Evolutionary conservation across 805 yeast genomes (phyloP), one percentile per base, ranked within the genome.

Genomic region (Candida ovalis): DNA sequence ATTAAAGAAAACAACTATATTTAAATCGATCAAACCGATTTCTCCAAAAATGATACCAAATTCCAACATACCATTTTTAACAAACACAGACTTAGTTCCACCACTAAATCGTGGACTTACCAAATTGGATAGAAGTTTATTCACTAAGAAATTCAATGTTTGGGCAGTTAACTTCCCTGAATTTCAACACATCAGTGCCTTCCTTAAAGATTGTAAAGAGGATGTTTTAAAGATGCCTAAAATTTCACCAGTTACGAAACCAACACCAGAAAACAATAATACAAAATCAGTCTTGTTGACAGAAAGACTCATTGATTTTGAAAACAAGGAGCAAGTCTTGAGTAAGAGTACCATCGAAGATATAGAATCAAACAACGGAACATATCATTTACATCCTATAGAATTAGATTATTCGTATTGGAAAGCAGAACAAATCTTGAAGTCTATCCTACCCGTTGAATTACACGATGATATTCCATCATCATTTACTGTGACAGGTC

Each of bases 401-500:
- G 62, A 59, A 0, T 66, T 94, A 44, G 84, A 74, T 52, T 94
- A 94, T 63, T 75, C 80, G 43, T 88, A 80, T 65, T 94, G 98
- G 98, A 82, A 81, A 55, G 75, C 91, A 0, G 99, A 95, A 47
- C 97, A 94, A 56, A 85, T 94, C 15, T 71, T 94, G 35, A 72
- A 74, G 40, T 78, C 96, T 0, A 78, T 90, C 3, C 66, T 94
- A 40, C 99, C 99, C 0, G 84, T 78, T 40, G 73, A 81, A 18
- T 65, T 81, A 19, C 67, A 80, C 6, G 83, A 78, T 38, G 96
- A 89, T 48, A 73, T 85, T 8, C 99, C 99, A 0, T 75, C 94
- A 1, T 95, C 98, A 0, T 94, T 87, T 64, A 88, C 98, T 1
- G 81, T 82, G 33, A 95, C 96, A 0, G 99, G 99, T 0, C 98